Base-by-base conservation (phyloP, 768 basidiomycete genomes). In the Mycena metata region DNA sequence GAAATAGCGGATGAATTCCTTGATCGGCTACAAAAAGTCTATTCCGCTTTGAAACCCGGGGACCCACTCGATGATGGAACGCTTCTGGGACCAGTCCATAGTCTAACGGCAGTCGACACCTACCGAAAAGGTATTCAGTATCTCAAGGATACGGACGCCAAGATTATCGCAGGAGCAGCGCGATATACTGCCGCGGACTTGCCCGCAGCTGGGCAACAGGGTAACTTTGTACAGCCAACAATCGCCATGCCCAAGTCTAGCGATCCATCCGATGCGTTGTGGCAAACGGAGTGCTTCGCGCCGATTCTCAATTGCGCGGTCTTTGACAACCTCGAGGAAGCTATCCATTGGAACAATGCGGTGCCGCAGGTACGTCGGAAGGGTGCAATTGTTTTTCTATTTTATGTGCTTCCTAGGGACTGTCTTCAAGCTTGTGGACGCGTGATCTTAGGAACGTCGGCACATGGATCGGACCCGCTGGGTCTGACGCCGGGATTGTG, bases 361-460 rank as follows among this genome's bases (percentile, higher is more conserved):
- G 96, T 97, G 59, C 92, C 91, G 15, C 95, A 95, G 80, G 88
- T 86, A 74, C 67, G 75, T 62, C 61, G 33, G 46, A 26, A 43
- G 67, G 74, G 59, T 55, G 60, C 39, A 60, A 49, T 50, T 63
- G 3, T 5, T 35, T 13, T 39, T 43, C 49, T 64, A 61, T 67
- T 23, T 42, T 70, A 50, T 58, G 60, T 47, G 66, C 60, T 45
- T 60, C 65, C 49, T 74, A 91, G 86, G 96, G 96, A n/a, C 80
- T 97, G 65, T 95, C 94, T 49, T 95, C 94, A 75, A 93, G 93
- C 67, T 83, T 98, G 2, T 98, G 96, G 93, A 96, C 96, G 57
- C 88, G 89, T 45, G 92, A 95, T 74, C 74, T 98, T 55, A 84
- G 92, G 67, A 90, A 91, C 73, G 82, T 98, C 60, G 95, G 96